These are phyloP conservation scores for Microcyclospora tardicrescens DNA, from an alignment of 2,329 filamentous ascomycete genomes.

Conservation along the genomic window DNA sequence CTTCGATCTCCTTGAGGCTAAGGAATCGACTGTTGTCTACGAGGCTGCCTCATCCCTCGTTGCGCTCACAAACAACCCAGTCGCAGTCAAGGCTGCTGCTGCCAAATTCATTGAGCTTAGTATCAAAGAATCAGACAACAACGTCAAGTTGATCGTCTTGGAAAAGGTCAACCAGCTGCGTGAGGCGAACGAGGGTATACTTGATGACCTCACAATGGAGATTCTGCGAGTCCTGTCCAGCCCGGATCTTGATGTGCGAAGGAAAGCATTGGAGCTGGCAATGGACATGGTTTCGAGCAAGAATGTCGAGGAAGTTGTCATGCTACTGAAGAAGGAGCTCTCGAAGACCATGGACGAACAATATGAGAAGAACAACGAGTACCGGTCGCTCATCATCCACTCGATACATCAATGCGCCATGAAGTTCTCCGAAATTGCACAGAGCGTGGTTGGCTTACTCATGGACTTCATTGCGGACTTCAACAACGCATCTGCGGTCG, in stretches of 20 bases:
- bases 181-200: conserved; percentile 74
- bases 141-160: conserved; percentile 95
- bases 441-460: conserved; percentile 86
- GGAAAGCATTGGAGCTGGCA: conserved; percentile 79
- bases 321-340: conserved; percentile 93
- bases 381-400: conserved; percentile 88
- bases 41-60: conserved; percentile 94
- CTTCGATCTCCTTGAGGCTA: conserved; percentile 88
- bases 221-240: conserved; percentile 88
- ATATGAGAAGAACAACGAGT: conserved; percentile 96
- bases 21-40: conserved; percentile 88
- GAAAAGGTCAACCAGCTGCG: conserved; percentile 83
- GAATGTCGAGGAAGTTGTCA: conserved; percentile 94
- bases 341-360: conserved; percentile 96
- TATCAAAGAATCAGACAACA: conserved; percentile 97
- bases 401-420: conserved; percentile 97
- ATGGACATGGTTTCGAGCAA: conserved; percentile 98
- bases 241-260: conserved; percentile 87
- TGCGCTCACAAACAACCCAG: conserved; percentile 85
- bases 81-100: conserved; percentile 92
- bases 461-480: conserved; percentile 99
- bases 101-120: conserved; percentile 92
- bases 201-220: conserved; percentile 95
- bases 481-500: conserved; percentile 90
- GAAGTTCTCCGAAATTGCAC: conserved; percentile 96